A percentile compares a stretch with the other conserved stretches of the same genome.
phyloP scores from a whole-genome alignment of 1,284 basidiomycete species.

The Schizophyllum amplum region DNA sequence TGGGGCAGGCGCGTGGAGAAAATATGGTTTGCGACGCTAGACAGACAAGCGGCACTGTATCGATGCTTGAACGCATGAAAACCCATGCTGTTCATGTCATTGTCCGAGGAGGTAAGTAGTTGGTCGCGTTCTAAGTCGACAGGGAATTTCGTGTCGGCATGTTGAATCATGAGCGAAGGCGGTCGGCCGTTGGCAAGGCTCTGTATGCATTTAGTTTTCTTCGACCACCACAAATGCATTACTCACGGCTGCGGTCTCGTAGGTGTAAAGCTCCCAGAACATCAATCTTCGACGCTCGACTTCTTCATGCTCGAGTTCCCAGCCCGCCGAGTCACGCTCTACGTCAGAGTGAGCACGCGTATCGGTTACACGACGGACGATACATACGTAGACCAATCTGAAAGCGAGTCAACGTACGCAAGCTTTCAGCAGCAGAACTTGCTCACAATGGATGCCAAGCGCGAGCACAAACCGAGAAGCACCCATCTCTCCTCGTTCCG shows the following conservation, averaged over 20 bases:
- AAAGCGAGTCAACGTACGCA: neutral
- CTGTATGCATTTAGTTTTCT: constrained; percentile 17
- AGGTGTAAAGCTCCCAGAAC: constrained; percentile 49
- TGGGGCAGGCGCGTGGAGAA: constrained; percentile 29
- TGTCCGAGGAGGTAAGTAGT: constrained; percentile 1
- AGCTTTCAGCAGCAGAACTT: neutral
- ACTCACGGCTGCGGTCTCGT: constrained; percentile 41
- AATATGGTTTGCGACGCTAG: constrained; percentile 32
- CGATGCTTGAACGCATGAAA: constrained; percentile 39
- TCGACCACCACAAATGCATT: constrained; percentile 3
- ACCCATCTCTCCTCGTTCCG: constrained; percentile 41
- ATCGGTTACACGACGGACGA: neutral
- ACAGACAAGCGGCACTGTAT: constrained; percentile 37
- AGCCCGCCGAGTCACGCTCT: constrained; percentile 47
- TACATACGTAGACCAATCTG: constrained; percentile 46
- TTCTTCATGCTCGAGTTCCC: constrained; percentile 41
- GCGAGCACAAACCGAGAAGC: constrained; percentile 33
- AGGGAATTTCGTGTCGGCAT: constrained; percentile 43
- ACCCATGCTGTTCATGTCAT: constrained; percentile 12
- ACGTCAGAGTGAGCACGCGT: neutral
- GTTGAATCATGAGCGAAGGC: constrained; percentile 33
- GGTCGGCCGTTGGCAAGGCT: constrained; percentile 40
- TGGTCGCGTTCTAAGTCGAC: constrained; percentile 30
- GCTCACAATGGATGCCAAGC: constrained; percentile 37
- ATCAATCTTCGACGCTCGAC: constrained; percentile 38